Evolutionary conservation across 177 flowering plant species (phyloP).

Genomic region (Vitis hybrid): DNA sequence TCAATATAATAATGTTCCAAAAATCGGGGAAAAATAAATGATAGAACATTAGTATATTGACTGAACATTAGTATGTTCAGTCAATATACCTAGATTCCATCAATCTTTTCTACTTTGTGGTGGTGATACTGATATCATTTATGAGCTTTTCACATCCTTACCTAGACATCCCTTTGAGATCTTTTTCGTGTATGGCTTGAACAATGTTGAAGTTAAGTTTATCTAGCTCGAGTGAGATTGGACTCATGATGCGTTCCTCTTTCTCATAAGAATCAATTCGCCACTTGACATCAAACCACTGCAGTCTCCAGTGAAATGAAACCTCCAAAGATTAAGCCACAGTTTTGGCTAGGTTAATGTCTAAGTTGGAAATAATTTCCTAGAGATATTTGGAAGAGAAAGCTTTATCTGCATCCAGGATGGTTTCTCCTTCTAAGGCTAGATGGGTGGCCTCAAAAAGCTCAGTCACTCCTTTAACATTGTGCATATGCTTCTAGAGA

Average conservation of each 20-base stretch:
- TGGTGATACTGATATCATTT: too few species aligned
- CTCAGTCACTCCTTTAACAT: constrained; percentile 12
- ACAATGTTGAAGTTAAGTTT: constrained; percentile 27
- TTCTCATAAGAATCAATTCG: constrained; percentile 9
- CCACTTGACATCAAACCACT: constrained; percentile 31
- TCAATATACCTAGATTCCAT: too few species aligned
- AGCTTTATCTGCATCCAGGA: constrained; percentile 17
- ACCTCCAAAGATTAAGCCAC: constrained; percentile 21
- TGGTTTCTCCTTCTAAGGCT: constrained; percentile 20
- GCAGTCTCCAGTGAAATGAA: constrained; percentile 20
- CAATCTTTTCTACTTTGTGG: too few species aligned
- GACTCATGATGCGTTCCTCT: background rate
- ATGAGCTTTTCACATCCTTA: too few species aligned
- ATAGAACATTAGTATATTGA: background rate
- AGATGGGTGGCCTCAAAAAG: constrained; percentile 29
- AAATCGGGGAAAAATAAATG: too few species aligned
- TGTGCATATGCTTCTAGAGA: too few species aligned
- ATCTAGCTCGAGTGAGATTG: constrained; percentile 14
- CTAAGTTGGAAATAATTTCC: background rate
- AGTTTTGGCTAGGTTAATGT: background rate
- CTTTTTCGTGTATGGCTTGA: constrained; percentile 28
- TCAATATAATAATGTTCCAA: too few species aligned
- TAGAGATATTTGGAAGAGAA: constrained; percentile 11
- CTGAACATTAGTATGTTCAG: constrained; percentile 6
- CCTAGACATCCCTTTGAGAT: constrained; percentile 9